Evolutionary conservation across 2,329 filamentous ascomycete genomes (phyloP).

Genomic region (Neurospora sp.): DNA sequence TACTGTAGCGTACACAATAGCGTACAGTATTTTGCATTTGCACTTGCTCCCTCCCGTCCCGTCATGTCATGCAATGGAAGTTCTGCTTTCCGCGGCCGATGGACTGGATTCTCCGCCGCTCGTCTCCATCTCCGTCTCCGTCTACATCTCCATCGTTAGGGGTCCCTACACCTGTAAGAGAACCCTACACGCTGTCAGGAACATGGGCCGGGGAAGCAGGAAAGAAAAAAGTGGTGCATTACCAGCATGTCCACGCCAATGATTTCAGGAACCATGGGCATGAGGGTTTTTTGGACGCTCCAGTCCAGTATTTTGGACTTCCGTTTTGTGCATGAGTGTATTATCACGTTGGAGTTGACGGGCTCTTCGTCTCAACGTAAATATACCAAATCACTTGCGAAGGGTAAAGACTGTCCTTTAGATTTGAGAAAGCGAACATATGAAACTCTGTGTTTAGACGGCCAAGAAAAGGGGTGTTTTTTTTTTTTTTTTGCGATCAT

Average conservation of each 20-base stretch:
- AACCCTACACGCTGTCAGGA: not conserved
- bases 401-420: no score
- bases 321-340: not conserved
- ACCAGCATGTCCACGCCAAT: slow-evolving; percentile 2
- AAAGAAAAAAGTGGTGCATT: not conserved
- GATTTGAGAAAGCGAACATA: not conserved
- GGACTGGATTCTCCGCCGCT: not conserved
- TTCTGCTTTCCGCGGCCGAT: not conserved
- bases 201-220: slow-evolving; percentile 12
- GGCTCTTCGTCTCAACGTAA: not conserved
- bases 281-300: not conserved
- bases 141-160: not conserved
- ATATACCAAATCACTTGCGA: not conserved
- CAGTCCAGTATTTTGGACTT: not conserved
- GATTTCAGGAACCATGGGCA: not conserved
- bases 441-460: not conserved
- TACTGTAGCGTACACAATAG: not conserved
- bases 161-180: not conserved
- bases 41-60: not conserved
- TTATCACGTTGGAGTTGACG: not conserved
- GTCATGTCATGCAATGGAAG: not conserved
- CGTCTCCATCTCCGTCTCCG: not conserved
- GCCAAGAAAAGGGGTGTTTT: not conserved
- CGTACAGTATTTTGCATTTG: not conserved
- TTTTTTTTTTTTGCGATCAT: not conserved